Conservation (phyloP, 2,329 filamentous ascomycete genomes). For the Sclerotinia nivalis region DNA sequence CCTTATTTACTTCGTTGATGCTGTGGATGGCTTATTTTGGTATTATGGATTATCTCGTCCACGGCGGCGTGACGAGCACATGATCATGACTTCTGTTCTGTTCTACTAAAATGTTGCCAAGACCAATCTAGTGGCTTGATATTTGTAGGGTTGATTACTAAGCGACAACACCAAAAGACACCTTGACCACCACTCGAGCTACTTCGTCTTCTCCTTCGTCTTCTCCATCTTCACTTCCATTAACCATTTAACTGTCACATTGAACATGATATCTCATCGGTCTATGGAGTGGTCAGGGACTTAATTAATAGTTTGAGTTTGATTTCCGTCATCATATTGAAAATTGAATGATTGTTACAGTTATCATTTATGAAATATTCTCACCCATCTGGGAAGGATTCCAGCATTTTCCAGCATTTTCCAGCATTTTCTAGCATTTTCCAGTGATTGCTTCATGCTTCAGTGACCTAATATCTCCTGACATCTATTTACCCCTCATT, state of each 20-base stretch:
- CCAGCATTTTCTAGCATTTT: constrained; percentile 6
- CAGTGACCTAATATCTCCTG: constrained; percentile 12
- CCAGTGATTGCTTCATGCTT: constrained; percentile 13
- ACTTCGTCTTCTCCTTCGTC: not conserved
- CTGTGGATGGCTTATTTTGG: too few species aligned
- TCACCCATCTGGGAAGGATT: constrained; percentile 7
- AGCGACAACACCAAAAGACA: not conserved
- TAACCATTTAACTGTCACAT: not conserved
- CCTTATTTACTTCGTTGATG: too few species aligned
- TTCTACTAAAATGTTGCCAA: not conserved
- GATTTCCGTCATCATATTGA: not conserved
- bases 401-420: constrained; percentile 15
- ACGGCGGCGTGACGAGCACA: not conserved
- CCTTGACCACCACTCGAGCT: not conserved
- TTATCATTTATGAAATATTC: not conserved
- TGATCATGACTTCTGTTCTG: not conserved
- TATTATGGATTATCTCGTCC: too few species aligned
- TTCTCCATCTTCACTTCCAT: not conserved
- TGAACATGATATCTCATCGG: not conserved
- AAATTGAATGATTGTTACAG: not conserved
- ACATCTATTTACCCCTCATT: constrained; percentile 1
- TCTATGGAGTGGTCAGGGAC: not conserved
- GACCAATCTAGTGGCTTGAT: not conserved
- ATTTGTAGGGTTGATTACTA: not conserved
- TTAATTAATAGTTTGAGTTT: not conserved